phyloP scores from a whole-genome alignment of 2,329 filamentous ascomycete species.

The Pseudogymnoascus verrucosus region DNA sequence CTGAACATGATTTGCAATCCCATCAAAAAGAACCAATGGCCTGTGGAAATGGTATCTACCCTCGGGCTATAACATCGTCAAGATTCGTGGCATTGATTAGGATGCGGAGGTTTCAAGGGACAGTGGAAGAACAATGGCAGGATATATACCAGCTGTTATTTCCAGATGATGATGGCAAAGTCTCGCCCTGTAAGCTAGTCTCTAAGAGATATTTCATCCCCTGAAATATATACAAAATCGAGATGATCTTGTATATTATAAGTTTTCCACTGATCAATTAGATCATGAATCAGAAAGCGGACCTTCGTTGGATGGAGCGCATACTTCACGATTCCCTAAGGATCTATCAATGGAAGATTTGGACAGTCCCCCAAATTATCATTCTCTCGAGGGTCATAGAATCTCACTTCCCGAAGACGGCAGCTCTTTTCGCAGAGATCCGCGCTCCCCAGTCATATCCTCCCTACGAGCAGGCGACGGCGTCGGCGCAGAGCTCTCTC shows the following conservation, averaged over 20 bases:
- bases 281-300: not conserved
- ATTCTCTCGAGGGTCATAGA: not conserved
- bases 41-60: conserved; percentile 11
- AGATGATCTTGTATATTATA: not conserved
- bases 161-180: conserved; percentile 13
- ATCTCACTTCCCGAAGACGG: not conserved
- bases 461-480: not conserved
- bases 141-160: conserved; percentile 18
- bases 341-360: too few species aligned
- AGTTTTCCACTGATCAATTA: not conserved
- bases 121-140: conserved; percentile 14
- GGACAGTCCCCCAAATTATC: too few species aligned
- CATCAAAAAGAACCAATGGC: conserved; percentile 15
- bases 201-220: not conserved
- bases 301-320: too few species aligned
- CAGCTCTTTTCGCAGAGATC: not conserved
- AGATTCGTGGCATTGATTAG: conserved; percentile 14
- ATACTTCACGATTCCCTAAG: too few species aligned
- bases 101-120: conserved; percentile 11
- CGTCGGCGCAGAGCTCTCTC: not conserved
- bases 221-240: not conserved
- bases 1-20: conserved; percentile 12
- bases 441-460: not conserved
- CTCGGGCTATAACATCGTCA: not conserved
- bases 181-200: conserved; percentile 23